Conservation (phyloP, 1,139 yeast species). For the Sugiyamaella japonica region DNA sequence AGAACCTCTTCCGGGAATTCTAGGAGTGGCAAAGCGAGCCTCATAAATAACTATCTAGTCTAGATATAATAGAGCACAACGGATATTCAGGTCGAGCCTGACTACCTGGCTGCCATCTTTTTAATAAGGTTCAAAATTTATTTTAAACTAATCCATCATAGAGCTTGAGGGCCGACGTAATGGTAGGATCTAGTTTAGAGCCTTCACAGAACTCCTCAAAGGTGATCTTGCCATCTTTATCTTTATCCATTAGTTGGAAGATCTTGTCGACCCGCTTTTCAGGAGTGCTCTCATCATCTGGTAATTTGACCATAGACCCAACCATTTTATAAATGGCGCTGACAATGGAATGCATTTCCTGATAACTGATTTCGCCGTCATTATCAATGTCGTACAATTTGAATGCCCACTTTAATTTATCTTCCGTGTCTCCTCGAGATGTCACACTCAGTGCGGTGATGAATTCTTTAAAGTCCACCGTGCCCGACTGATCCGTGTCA, state of each 20-base stretch:
- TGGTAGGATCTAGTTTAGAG: conserved; percentile 78
- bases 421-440: conserved; percentile 83
- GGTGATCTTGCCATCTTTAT: conserved; percentile 65
- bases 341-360: conserved; percentile 78
- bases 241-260: conserved; percentile 70
- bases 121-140: not conserved
- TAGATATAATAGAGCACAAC: not conserved
- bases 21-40: conserved; percentile 54
- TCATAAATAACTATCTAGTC: not conserved
- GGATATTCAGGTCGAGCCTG: not conserved
- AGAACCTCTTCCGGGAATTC: conserved; percentile 67
- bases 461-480: conserved; percentile 89
- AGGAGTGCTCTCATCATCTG: conserved; percentile 92
- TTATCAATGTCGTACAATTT: conserved; percentile 79
- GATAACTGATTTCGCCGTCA: conserved; percentile 71
- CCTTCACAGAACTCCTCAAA: conserved; percentile 83
- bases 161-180: conserved; percentile 71
- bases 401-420: conserved; percentile 80
- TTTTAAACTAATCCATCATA: conserved; percentile 50
- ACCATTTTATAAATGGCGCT: conserved; percentile 91
- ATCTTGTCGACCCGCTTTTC: conserved; percentile 82
- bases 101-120: not conserved
- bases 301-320: conserved; percentile 88
- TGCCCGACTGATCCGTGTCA: conserved; percentile 78
- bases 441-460: conserved; percentile 86